A percentile compares a stretch with the other conserved stretches of the same genome.
Evolutionary conservation across 2,329 filamentous ascomycete species (phyloP).

Genomic region (Pleoardoris graminearum): DNA sequence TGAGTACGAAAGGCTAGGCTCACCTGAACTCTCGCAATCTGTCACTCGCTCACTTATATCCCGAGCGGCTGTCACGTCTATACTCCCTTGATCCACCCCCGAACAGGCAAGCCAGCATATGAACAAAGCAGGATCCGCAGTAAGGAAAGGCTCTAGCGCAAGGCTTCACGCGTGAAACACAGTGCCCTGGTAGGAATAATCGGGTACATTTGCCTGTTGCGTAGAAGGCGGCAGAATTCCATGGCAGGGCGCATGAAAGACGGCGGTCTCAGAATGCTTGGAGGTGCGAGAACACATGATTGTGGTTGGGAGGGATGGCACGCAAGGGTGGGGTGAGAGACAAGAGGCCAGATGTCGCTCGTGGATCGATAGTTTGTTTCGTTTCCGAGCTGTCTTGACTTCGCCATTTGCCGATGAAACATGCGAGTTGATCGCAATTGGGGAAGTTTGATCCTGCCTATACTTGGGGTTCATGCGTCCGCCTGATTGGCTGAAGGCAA

Average conservation of each 20-base stretch:
- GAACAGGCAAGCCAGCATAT: slow-evolving; percentile 16
- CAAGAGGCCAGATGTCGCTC: neutral
- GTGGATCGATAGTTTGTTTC: slow-evolving; percentile 3
- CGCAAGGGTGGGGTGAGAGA: slow-evolving; percentile 19
- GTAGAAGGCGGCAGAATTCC: slow-evolving; percentile 21
- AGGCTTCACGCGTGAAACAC: slow-evolving; percentile 16
- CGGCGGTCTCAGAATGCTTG: slow-evolving; percentile 24
- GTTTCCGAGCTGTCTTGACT: slow-evolving; percentile 4
- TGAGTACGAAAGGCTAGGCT: slow-evolving; percentile 13
- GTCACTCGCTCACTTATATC: slow-evolving; percentile 9
- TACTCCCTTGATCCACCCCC: slow-evolving; percentile 26
- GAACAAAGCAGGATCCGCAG: slow-evolving; percentile 33
- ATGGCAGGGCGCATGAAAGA: slow-evolving; percentile 21
- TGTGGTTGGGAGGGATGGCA: slow-evolving; percentile 25
- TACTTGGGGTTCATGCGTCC: neutral
- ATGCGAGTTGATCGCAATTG: slow-evolving; percentile 4
- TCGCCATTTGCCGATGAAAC: slow-evolving; percentile 1
- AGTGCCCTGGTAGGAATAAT: slow-evolving; percentile 16
- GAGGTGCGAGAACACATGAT: slow-evolving; percentile 16
- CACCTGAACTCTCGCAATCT: slow-evolving; percentile 3
- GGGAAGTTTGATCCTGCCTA: slow-evolving; percentile 6
- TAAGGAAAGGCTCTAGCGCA: slow-evolving; percentile 36
- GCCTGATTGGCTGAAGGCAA: neutral
- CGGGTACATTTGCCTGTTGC: slow-evolving; percentile 7
- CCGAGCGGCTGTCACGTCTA: neutral